A percentile compares a stretch with the other conserved stretches of the same genome.
Conservation (phyloP, 176 grass and related monocot species). For the Triticum dicoccoides region DNA sequence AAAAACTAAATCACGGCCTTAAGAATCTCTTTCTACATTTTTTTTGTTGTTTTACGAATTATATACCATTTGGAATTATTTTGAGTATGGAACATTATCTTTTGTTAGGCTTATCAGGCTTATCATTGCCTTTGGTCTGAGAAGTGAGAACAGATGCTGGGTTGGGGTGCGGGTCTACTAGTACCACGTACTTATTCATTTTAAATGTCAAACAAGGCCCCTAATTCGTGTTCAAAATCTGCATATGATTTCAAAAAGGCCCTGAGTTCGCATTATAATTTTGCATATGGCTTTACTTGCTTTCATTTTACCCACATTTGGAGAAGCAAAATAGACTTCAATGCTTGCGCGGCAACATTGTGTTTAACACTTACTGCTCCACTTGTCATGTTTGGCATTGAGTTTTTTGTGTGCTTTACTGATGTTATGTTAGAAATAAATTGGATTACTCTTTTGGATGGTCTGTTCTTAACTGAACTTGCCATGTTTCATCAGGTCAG, state of each 20-base stretch:
- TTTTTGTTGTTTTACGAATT: not conserved
- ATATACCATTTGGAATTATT: not conserved
- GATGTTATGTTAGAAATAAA: not conserved
- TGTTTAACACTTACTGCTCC: not conserved
- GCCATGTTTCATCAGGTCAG: constrained; percentile 41
- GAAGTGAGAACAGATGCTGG: not conserved
- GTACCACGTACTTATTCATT: not conserved
- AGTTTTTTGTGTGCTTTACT: constrained; percentile 3
- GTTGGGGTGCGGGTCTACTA: not conserved
- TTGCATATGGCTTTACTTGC: not conserved
- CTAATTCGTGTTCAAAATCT: not conserved
- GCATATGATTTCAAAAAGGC: not conserved
- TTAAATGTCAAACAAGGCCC: constrained; percentile 10
- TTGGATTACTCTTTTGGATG: constrained; percentile 2
- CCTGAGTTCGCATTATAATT: not conserved
- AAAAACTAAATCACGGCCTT: not conserved
- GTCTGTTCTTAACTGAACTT: constrained; percentile 20
- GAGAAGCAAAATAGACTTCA: not conserved
- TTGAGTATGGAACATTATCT: not conserved
- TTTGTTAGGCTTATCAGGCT: not conserved
- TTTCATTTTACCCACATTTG: not conserved
- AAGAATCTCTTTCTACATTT: not conserved
- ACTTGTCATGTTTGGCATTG: not conserved
- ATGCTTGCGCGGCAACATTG: not conserved
- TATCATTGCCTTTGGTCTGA: not conserved